phyloP scores from a whole-genome alignment of 1,284 basidiomycete species.

The Trametes polyzona region DNA sequence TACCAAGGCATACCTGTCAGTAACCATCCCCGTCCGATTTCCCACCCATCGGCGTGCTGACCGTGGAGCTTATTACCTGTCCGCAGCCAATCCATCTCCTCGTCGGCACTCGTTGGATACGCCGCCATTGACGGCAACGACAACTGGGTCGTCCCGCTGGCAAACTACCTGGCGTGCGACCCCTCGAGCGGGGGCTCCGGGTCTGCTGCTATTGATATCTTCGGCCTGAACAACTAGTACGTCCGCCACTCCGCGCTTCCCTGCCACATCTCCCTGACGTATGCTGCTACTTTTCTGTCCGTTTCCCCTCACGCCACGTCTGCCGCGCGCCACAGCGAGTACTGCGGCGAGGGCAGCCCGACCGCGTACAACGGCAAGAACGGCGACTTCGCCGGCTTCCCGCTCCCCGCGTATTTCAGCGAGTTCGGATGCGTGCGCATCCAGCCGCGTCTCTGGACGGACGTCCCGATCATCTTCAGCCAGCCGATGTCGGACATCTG shows the following conservation, averaged over 20 bases:
- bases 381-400: constrained; percentile 64
- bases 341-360: constrained; percentile 73
- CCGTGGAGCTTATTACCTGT: constrained; percentile 10
- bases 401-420: constrained; percentile 87
- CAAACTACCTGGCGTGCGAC: constrained; percentile 85
- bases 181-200: constrained; percentile 55
- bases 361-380: constrained; percentile 58
- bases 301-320: not conserved
- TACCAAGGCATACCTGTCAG: constrained; percentile 79
- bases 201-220: constrained; percentile 77
- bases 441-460: constrained; percentile 78
- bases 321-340: constrained; percentile 51
- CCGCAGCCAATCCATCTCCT: constrained; percentile 65
- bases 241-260: constrained; percentile 33
- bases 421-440: constrained; percentile 82
- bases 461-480: constrained; percentile 77
- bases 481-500: constrained; percentile 76
- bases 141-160: constrained; percentile 70
- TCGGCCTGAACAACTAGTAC: constrained; percentile 81
- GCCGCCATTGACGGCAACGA: constrained; percentile 80
- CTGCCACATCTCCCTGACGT: constrained; percentile 9
- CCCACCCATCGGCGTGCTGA: constrained; percentile 5
- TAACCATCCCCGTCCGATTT: not conserved
- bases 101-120: constrained; percentile 79
- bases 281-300: not conserved